phyloP scores from a whole-genome alignment of 2,329 filamentous ascomycete genomes.

The Colletotrichum cordylinicola region DNA sequence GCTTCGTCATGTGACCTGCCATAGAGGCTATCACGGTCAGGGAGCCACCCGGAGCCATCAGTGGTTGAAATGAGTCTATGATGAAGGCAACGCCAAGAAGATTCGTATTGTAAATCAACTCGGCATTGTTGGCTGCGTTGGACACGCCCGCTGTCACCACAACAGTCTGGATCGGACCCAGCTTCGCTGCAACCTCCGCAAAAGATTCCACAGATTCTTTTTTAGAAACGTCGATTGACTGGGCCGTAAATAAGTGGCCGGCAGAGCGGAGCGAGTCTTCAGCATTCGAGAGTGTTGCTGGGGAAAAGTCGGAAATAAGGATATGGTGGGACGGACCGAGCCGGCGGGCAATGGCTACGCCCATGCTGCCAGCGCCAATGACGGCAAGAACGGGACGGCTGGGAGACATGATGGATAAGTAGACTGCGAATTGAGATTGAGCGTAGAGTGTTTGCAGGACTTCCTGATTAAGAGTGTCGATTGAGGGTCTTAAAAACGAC shows the following conservation, averaged over 20 bases:
- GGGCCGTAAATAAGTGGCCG: background rate
- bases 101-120: background rate
- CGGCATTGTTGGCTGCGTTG: background rate
- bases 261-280: background rate
- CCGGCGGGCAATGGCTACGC: background rate
- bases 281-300: background rate
- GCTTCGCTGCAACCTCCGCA: background rate
- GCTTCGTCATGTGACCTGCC: background rate
- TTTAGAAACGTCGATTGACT: background rate
- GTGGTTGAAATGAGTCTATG: background rate
- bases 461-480: background rate
- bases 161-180: background rate
- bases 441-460: background rate
- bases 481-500: background rate
- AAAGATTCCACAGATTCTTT: background rate
- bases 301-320: background rate
- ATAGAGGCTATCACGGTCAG: background rate
- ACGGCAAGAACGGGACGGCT: background rate
- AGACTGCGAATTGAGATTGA: background rate
- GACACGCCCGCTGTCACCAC: slow-evolving; percentile 1
- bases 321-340: background rate
- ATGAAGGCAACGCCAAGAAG: background rate
- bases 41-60: background rate
- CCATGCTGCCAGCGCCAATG: slow-evolving; percentile 5
- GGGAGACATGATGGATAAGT: background rate